Percentiles rank a stretch among this genome's conserved stretches.
phyloP scores from a whole-genome alignment of 78 protist genomes.

The Anaeramoeba ignava region DNA sequence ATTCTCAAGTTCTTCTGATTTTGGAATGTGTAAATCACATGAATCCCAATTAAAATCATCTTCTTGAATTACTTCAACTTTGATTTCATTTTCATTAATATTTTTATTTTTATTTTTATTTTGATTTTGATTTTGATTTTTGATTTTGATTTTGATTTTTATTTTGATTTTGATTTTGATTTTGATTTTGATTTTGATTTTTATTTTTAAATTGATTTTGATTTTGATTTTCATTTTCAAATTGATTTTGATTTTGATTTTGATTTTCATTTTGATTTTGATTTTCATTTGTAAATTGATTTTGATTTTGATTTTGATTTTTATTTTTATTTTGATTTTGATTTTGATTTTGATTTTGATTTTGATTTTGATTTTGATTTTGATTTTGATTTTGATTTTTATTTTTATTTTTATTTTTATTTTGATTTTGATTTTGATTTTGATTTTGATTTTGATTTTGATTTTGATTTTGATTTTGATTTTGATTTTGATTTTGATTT shows the following conservation, averaged over 20 bases:
- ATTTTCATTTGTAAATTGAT: background rate
- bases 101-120: no score
- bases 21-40: no score
- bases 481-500: background rate
- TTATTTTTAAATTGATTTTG: background rate
- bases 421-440: background rate
- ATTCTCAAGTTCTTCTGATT: background rate
- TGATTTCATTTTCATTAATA: no score
- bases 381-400: background rate
- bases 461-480: background rate
- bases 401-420: background rate
- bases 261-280: background rate
- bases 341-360: background rate
- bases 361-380: background rate
- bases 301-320: background rate
- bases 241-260: background rate
- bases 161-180: background rate
- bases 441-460: background rate
- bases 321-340: background rate
- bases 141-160: background rate
- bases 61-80: no score
- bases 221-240: background rate
- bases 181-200: background rate
- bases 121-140: no score
- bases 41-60: no score